Percentiles rank a stretch among this genome's conserved stretches.
Evolutionary conservation across 441 rosid genomes (phyloP).

Genomic region (Gossypium schwendimanii): DNA sequence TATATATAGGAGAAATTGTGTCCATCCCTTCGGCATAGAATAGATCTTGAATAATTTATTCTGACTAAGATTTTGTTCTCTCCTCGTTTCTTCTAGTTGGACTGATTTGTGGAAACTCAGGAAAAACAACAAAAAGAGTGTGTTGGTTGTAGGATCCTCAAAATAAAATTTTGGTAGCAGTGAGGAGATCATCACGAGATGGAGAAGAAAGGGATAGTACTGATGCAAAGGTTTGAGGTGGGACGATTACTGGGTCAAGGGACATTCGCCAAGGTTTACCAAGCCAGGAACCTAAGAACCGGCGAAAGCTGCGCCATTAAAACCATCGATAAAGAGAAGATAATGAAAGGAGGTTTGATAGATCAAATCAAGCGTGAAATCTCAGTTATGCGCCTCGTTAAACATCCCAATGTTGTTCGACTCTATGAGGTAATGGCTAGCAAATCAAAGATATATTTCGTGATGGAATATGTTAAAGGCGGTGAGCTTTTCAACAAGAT

Average conservation of each 20-base stretch:
- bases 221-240: slow-evolving; percentile 64
- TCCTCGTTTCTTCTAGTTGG: background rate
- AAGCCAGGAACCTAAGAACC: slow-evolving; percentile 47
- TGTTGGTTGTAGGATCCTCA: background rate
- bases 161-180: background rate
- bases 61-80: background rate
- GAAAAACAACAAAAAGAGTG: background rate
- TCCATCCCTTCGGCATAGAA: background rate
- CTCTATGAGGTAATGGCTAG: slow-evolving; percentile 86
- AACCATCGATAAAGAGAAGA: slow-evolving; percentile 61
- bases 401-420: slow-evolving; percentile 64
- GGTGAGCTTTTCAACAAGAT: slow-evolving; percentile 76
- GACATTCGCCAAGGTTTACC: slow-evolving; percentile 83
- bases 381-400: slow-evolving; percentile 70
- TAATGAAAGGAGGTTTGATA: slow-evolving; percentile 44
- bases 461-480: slow-evolving; percentile 60
- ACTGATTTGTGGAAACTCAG: background rate
- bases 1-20: background rate
- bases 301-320: slow-evolving; percentile 68
- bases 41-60: too few species aligned
- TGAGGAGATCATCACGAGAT: slow-evolving; percentile 17
- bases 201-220: slow-evolving; percentile 52
- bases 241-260: slow-evolving; percentile 73
- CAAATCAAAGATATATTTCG: slow-evolving; percentile 68
- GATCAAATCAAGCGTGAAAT: slow-evolving; percentile 83